These are phyloP conservation scores for Paramyrothecium roridum DNA, from an alignment of 2,329 filamentous ascomycete genomes.

Conservation along the genomic window DNA sequence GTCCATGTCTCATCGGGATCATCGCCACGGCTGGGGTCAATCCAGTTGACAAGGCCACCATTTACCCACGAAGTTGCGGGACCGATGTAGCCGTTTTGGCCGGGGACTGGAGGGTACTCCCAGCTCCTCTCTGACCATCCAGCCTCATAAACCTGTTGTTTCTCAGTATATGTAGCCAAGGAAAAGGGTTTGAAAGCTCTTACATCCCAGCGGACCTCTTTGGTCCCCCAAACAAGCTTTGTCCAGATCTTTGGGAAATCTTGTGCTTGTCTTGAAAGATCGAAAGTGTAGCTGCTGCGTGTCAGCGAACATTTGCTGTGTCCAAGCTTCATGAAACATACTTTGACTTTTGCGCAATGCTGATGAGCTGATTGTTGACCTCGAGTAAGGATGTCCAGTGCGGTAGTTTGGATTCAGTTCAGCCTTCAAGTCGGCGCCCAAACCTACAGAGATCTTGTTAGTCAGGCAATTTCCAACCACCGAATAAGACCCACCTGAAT, in stretches of 20 bases:
- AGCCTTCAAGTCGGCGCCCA: constrained; percentile 9
- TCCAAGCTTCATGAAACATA: no score
- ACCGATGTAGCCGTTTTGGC: neutral
- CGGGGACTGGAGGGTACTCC: neutral
- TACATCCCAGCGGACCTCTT: neutral
- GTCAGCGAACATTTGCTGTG: no score
- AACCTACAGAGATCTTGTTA: constrained; percentile 3
- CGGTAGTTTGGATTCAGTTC: neutral
- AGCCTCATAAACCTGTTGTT: neutral
- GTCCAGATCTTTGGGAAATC: constrained; percentile 11
- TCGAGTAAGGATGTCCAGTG: neutral
- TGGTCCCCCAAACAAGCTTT: neutral
- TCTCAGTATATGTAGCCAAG: neutral
- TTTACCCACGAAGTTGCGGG: neutral
- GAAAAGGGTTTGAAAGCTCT: neutral
- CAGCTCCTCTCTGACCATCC: neutral
- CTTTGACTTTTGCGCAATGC: neutral
- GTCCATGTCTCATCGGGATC: neutral
- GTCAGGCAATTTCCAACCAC: neutral
- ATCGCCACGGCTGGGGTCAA: neutral
- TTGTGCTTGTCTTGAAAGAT: neutral
- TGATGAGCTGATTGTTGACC: neutral
- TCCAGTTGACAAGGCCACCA: neutral
- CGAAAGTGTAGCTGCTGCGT: neutral
- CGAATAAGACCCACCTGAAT: constrained; percentile 6